phyloP scores from a whole-genome alignment of 2,329 filamentous ascomycete species.

The Microsporum ferrugineum region DNA sequence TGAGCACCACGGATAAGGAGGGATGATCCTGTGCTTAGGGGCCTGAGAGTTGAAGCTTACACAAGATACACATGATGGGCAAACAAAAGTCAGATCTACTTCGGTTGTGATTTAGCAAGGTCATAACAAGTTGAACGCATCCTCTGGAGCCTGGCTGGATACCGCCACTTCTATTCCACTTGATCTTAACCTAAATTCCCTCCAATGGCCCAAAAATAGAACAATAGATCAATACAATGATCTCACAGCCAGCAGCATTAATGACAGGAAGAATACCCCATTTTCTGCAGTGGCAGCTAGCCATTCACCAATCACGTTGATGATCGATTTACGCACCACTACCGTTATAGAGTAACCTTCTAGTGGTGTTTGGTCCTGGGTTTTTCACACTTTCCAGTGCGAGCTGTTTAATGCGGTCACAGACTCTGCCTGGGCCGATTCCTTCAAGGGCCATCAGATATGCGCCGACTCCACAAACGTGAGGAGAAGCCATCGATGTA shows the following conservation, averaged over 20 bases:
- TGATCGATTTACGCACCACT: not conserved
- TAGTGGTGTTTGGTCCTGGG: slow-evolving; percentile 18
- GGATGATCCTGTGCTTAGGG: not conserved
- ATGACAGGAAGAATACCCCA: not conserved
- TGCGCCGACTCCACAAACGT: slow-evolving; percentile 44
- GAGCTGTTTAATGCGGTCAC: slow-evolving; percentile 42
- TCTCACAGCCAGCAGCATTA: not conserved
- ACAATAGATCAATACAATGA: not conserved
- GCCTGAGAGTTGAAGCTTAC: not conserved
- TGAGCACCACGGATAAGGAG: not conserved
- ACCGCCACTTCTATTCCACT: not conserved
- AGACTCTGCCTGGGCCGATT: slow-evolving; percentile 36
- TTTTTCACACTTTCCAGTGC: slow-evolving; percentile 27
- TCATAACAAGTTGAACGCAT: too few species aligned
- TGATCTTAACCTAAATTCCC: not conserved
- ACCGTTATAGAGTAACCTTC: slow-evolving; percentile 22
- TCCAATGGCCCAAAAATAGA: not conserved
- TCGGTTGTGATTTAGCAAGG: not conserved
- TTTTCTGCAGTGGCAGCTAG: not conserved
- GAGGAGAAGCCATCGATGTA: slow-evolving; percentile 30
- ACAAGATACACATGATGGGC: too few species aligned
- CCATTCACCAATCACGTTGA: not conserved
- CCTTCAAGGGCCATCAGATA: slow-evolving; percentile 42
- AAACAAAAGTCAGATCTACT: not conserved
- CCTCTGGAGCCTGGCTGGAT: too few species aligned